Base-by-base conservation (phyloP, 768 basidiomycete genomes). In the Xerocomellus chrysenteron region DNA sequence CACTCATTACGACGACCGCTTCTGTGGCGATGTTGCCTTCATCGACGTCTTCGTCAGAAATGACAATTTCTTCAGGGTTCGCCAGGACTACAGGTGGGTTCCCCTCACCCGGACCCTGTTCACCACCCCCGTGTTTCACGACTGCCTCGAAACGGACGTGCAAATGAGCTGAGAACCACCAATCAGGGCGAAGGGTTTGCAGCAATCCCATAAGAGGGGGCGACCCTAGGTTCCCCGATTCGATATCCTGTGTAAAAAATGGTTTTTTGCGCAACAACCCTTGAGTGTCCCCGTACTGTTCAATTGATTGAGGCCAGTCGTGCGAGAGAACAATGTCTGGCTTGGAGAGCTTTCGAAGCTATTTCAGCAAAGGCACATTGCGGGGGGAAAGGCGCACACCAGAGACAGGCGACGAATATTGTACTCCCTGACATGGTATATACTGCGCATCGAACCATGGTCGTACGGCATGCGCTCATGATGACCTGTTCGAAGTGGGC, bases 151-250 rank as follows among this genome's bases (percentile, higher is more conserved):
- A 98, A 49, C 88, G 86, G 47, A 87, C 85, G 66, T 98, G 96
- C 48, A 98, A 65, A 73, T 98, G 96, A 0, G 94, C 95, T 4
- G 92, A 73, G 70, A 97, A 97, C 96, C 95, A 98, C 84, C 92
- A 88, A 45, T 79, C 65, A 0, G 95, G 95, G 64, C 82, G 78
- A 33, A 97, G 77, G 26, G 78, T 86, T 33, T 74, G 76, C 24
- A 98, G 73, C 1, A 98, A 77, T 13, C 83, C 84, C 80, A 90
- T 86, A 36, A 96, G 75, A 8, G 94, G 94, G 16, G 90, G 93
- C 1, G 92, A 95, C 26, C 95, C 96, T 13, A 97, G 82, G 13
- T 73, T 77, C 36, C 90, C 87, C 35, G 61, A 74, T 19, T 76
- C 68, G 57, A 94, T 79, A 72, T 98, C 92, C 26, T 77, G 73